Percentiles rank a stretch among this genome's conserved stretches.
phyloP scores from a whole-genome alignment of 2,329 filamentous ascomycete genomes.

The Stachybotrys chartarum region DNA sequence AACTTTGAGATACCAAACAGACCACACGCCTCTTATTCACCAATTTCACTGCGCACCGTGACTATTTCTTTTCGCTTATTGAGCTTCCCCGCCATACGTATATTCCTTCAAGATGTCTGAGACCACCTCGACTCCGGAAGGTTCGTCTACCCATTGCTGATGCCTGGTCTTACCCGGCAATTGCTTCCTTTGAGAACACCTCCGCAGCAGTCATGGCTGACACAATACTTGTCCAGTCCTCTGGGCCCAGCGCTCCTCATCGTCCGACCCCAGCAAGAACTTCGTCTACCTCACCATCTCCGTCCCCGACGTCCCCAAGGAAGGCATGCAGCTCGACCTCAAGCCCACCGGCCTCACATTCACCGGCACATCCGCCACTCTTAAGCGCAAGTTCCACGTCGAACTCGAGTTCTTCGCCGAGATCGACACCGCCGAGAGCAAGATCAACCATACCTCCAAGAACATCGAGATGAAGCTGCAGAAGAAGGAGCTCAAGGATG shows the following conservation, averaged over 20 bases:
- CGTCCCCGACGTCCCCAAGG: constrained; percentile 73
- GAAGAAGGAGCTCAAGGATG: constrained; percentile 93
- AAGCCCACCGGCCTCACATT: constrained; percentile 73
- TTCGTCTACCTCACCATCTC: constrained; percentile 89
- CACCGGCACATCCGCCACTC: constrained; percentile 72
- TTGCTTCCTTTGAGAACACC: not conserved
- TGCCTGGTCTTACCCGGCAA: not conserved
- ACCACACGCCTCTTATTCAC: not conserved
- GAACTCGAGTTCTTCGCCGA: constrained; percentile 84
- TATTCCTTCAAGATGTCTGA: constrained; percentile 1
- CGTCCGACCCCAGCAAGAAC: constrained; percentile 76
- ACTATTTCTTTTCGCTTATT: not conserved
- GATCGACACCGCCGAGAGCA: constrained; percentile 79
- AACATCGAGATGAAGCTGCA: constrained; percentile 85
- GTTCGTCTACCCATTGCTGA: constrained; percentile 18
- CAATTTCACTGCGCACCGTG: not conserved
- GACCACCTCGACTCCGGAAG: constrained; percentile 27
- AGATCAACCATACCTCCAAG: constrained; percentile 81
- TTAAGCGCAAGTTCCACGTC: constrained; percentile 82
- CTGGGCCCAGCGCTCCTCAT: constrained; percentile 95
- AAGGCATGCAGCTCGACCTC: constrained; percentile 74
- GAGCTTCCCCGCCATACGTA: not conserved
- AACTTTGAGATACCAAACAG: not conserved
- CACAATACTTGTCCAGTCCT: constrained; percentile 54
- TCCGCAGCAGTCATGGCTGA: not conserved